These are phyloP conservation scores for Lomentospora prolificans DNA, from an alignment of 2,329 filamentous ascomycete species.

Conservation along the genomic window DNA sequence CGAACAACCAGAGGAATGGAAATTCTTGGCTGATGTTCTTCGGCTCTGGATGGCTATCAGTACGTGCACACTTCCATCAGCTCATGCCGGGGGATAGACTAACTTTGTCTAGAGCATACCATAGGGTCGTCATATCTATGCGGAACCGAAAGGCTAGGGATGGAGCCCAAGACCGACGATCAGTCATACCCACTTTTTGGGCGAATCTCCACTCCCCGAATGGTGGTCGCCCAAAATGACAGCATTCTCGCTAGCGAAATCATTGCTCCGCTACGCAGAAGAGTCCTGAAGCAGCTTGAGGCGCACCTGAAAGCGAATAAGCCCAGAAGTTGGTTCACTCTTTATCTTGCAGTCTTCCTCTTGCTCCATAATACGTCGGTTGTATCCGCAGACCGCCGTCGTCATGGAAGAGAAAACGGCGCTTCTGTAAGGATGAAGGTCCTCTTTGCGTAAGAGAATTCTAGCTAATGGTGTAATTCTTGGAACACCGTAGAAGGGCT, in stretches of 20 bases:
- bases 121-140: constrained; percentile 33
- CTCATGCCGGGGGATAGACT: too few relatives aligned
- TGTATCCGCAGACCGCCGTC: constrained; percentile 29
- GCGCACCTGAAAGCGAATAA: constrained; percentile 23
- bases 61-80: too few relatives aligned
- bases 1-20: constrained; percentile 18
- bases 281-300: constrained; percentile 26
- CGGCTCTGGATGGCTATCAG: constrained; percentile 36
- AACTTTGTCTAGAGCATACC: constrained; percentile 35
- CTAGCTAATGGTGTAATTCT: neutral
- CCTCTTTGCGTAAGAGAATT: constrained; percentile 4
- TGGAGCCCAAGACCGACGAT: constrained; percentile 24
- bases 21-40: constrained; percentile 30
- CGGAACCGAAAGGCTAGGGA: constrained; percentile 29
- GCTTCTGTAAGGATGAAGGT: constrained; percentile 16
- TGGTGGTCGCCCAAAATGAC: constrained; percentile 36
- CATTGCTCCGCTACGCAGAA: constrained; percentile 22
- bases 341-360: constrained; percentile 11
- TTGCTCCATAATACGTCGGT: constrained; percentile 23
- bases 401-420: constrained; percentile 29
- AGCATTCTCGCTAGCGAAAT: constrained; percentile 28
- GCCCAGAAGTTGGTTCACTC: constrained; percentile 13
- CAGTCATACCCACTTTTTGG: constrained; percentile 26
- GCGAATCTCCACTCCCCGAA: constrained; percentile 30
- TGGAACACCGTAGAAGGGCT: constrained; percentile 20